Evolutionary conservation across 2,329 filamentous ascomycete genomes (phyloP), one percentile per base, ranked within the genome.

Genomic region (Corynespora cassiicola): DNA sequence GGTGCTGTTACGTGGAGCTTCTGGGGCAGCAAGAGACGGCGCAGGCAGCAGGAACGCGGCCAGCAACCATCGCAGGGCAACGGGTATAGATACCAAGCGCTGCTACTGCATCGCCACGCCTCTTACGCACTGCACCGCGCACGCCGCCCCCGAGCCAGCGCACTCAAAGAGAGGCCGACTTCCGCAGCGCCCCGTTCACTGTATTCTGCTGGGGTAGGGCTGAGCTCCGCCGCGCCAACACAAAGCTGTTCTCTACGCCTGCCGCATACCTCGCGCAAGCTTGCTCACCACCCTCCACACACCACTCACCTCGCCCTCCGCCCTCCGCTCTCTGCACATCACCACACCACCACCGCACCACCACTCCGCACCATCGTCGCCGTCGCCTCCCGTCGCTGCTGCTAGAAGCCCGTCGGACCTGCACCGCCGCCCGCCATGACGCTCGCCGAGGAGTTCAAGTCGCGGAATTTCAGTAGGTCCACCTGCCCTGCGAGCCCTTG

Each of bases 401-500:
- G 6, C 17, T 15, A 19, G 11, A 33, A 33, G 25, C 25, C 25
- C 17, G 23, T 11, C 11, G 17, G n/a, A 33, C n/a, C 7, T 22
- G 6, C 7, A 33, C 31, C 12, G 18, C 31, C 18, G 18, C 18
- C 10, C 7, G n/a, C 39, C 0, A 84, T 83, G 81, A 79, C 80
- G 52, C 63, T 85, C 50, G 72, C 75, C 36, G 81, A 85, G 47
- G 82, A 85, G 67, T 77, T 85, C 63, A 79, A 72, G 61, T 81
- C 80, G 61, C 73, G 82, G 65, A 85, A 85, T 71, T 85, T 85
- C 74, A 84, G 81, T 84, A 71, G 70, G 80, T 40, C 28, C 6
- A 23, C 39, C 28, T 31, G 28, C 19, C 27, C 35, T 19, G 25
- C 19, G 29, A 29, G 39, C 48, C 30, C 23, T 36, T 32, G 51